These are phyloP conservation scores for Neckera pumila DNA, from an alignment of 225 moss, liverwort and hornwort species.

Conservation along the genomic window DNA sequence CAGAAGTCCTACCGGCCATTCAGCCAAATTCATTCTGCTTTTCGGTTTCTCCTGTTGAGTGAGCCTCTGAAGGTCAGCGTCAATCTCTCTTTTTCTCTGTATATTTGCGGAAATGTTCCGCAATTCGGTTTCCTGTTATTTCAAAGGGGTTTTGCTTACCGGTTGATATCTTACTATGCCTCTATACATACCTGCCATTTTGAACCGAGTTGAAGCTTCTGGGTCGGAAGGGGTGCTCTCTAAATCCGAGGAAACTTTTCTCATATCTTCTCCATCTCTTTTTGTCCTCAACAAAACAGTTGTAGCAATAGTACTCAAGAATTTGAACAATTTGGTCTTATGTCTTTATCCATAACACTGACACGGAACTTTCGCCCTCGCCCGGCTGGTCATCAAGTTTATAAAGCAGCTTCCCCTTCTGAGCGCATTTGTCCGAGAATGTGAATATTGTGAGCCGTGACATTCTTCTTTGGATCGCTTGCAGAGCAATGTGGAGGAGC, in stretches of 20 bases:
- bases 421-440: neutral
- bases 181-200: neutral
- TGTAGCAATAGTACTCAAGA: neutral
- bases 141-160: neutral
- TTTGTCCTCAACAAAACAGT: neutral
- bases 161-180: neutral
- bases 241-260: neutral
- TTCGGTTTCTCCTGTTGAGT: constrained; percentile 58
- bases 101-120: neutral
- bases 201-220: neutral
- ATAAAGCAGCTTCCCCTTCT: neutral
- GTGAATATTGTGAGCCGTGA: neutral
- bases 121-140: neutral
- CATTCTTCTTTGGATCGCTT: neutral
- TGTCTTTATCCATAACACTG: neutral
- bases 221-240: neutral
- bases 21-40: constrained; percentile 47
- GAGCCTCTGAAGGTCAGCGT: constrained; percentile 68
- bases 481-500: constrained; percentile 49
- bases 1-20: constrained; percentile 55
- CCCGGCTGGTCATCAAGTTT: neutral
- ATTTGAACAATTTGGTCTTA: neutral
- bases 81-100: neutral
- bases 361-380: neutral
- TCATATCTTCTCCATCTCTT: neutral